A percentile compares a stretch with the other conserved stretches of the same genome.
phyloP scores from a whole-genome alignment of 2,329 filamentous ascomycete species.

The Alternaria gansuensis region DNA sequence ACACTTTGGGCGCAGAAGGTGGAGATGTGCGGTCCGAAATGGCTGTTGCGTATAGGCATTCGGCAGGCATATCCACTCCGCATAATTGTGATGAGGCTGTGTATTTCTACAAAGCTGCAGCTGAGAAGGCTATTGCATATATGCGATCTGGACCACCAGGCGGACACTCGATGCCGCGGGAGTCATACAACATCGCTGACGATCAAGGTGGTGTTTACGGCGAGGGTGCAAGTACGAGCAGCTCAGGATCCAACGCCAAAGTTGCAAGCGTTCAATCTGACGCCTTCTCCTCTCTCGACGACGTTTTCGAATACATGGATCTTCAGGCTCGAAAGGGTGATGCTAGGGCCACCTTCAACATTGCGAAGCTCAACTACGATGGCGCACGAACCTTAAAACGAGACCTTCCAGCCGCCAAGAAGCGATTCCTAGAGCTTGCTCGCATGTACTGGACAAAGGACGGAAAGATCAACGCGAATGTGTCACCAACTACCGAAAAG shows the following conservation, averaged over 20 bases:
- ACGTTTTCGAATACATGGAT: conserved; percentile 93
- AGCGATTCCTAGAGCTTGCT: conserved; percentile 82
- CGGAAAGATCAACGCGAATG: conserved; percentile 75
- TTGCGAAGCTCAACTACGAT: conserved; percentile 89
- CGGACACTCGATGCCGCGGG: conserved; percentile 77
- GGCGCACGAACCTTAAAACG: conserved; percentile 78
- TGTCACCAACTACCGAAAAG: conserved; percentile 76
- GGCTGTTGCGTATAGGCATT: conserved; percentile 87
- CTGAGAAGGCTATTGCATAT: conserved; percentile 90
- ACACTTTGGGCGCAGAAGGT: conserved; percentile 87
- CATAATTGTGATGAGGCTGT: conserved; percentile 86
- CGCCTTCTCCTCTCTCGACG: conserved; percentile 85
- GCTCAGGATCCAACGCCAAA: conserved; percentile 82
- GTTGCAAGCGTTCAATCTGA: conserved; percentile 78
- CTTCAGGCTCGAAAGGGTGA: conserved; percentile 91
- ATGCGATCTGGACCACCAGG: conserved; percentile 90
- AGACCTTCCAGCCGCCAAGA: conserved; percentile 76
- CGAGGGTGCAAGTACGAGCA: conserved; percentile 89
- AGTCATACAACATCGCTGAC: conserved; percentile 87
- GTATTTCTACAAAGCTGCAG: conserved; percentile 90
- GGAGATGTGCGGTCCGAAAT: conserved; percentile 90
- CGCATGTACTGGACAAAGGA: conserved; percentile 83
- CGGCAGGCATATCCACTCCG: conserved; percentile 83
- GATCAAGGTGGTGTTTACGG: conserved; percentile 93
- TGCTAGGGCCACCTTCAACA: conserved; percentile 82